Base-by-base conservation (phyloP, 1,284 basidiomycete species). In the Afroboletus lepidellus region DNA sequence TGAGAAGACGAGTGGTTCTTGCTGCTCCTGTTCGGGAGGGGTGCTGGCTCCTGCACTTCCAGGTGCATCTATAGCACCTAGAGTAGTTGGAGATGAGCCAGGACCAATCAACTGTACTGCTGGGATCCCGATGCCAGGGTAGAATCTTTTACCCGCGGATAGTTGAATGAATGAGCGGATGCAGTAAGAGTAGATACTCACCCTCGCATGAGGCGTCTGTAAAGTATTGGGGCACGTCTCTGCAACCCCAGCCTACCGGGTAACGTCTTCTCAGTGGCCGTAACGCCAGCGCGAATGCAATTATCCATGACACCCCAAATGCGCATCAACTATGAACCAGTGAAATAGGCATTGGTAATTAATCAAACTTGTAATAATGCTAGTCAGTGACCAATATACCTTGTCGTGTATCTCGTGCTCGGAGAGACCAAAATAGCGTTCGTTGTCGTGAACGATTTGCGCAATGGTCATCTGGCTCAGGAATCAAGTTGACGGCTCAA, bases 261-360 rank as follows among this genome's bases (percentile, higher is more conserved):
- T 6, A 98, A 79, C 16, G 80, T 81, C 39, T 78, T 77, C 58
- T 96, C 92, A 1, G 78, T 76, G 0, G 90, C 80, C 9, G 90
- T 87, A 16, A 97, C 93, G 23, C 94, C 94, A 3, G 82, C 81
- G 20, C 87, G 87, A 57, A 98, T 98, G 66, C 93, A 96, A 52
- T 87, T 83, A 67, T 98, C 94, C 95, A 98, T 98, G 3, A 94
- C 90, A 45, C 75, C 67, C 94, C 94, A 98, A 49, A 98, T 94
- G 50, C 77, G 77, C 75, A 83, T 78, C 41, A 92, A 70, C 85
- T 88, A 58, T 41, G 24, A 12, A 42, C 41, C 34, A 32, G 58
- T 41, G 24, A 12, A 42, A 42, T 36, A 32, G 27, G 34, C 50
- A 44, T 25, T 39, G 38, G 9, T 24, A 32, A 46, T 38, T 18